phyloP scores from a whole-genome alignment of 2,329 filamentous ascomycete genomes.

The Fusarium chaquense region DNA sequence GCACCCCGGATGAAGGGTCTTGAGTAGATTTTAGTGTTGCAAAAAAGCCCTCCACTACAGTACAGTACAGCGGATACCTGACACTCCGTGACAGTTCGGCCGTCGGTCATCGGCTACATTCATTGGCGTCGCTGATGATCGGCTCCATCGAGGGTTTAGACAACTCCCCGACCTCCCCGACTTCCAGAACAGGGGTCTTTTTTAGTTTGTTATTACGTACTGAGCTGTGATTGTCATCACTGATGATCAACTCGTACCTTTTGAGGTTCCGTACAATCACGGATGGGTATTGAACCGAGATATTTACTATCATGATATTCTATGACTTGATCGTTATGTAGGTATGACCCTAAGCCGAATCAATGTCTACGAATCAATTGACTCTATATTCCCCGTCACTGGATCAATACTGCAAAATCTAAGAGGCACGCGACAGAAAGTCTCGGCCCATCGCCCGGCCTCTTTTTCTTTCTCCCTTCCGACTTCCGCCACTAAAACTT shows the following conservation, averaged over 20 bases:
- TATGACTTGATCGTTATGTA: background rate
- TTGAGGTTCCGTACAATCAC: background rate
- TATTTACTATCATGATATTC: background rate
- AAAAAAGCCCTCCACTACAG: background rate
- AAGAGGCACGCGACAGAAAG: background rate
- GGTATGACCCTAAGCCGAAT: too few species aligned
- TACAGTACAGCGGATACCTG: constrained; percentile 13
- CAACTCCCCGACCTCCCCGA: constrained; percentile 44
- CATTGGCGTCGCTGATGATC: constrained; percentile 27
- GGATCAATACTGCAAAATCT: background rate
- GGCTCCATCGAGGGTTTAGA: constrained; percentile 26
- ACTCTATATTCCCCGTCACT: constrained; percentile 19
- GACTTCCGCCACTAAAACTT: constrained; percentile 34
- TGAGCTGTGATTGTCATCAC: too few species aligned
- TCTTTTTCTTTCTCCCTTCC: constrained; percentile 14
- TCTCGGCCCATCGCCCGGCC: constrained; percentile 32
- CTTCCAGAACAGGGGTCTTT: constrained; percentile 20
- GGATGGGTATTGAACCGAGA: background rate
- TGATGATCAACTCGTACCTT: background rate
- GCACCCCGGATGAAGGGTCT: constrained; percentile 16
- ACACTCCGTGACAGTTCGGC: constrained; percentile 15
- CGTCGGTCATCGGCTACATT: constrained; percentile 39
- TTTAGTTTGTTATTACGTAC: constrained; percentile 25
- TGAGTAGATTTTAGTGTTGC: constrained; percentile 28
- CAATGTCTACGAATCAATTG: background rate